These are phyloP conservation scores for Fusarium sulawesiense DNA, from an alignment of 2,329 filamentous ascomycete genomes.

Conservation along the genomic window DNA sequence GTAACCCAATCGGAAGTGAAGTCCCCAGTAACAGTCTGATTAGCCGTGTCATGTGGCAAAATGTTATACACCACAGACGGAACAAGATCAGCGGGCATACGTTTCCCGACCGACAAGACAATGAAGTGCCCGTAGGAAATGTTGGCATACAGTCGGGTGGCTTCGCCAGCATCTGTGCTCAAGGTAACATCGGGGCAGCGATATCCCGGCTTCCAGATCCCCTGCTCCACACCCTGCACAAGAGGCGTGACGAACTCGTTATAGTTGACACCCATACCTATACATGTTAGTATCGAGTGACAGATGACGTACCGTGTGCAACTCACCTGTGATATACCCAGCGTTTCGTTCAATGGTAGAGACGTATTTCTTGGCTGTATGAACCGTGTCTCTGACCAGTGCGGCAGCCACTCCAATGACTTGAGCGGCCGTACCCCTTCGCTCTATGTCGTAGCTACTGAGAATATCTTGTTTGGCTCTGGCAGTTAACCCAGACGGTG, in stretches of 20 bases:
- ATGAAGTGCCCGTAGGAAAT: constrained; percentile 17
- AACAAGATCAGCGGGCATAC: neutral
- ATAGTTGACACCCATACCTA: constrained; percentile 34
- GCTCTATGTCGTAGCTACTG: constrained; percentile 58
- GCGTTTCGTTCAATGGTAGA: constrained; percentile 60
- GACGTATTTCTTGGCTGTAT: constrained; percentile 59
- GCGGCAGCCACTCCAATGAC: constrained; percentile 61
- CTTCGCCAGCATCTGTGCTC: neutral
- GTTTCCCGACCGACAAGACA: neutral
- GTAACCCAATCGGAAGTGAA: constrained; percentile 23
- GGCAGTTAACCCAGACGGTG: constrained; percentile 29
- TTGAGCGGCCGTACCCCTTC: constrained; percentile 56
- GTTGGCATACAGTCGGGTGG: constrained; percentile 2
- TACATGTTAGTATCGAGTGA: neutral
- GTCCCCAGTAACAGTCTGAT: accelerated
- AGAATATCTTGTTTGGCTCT: constrained; percentile 46
- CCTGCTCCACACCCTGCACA: constrained; percentile 1
- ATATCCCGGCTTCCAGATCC: constrained; percentile 30
- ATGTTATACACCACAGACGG: constrained; percentile 3
- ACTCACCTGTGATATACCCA: constrained; percentile 59
- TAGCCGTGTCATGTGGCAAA: neutral
- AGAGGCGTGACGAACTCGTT: constrained; percentile 22
- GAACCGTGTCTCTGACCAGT: constrained; percentile 58
- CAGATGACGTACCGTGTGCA: neutral
- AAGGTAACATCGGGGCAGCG: constrained; percentile 28